Evolutionary conservation across 2,329 filamentous ascomycete genomes (phyloP).

Genomic region (Amylocarpus encephaloides): DNA sequence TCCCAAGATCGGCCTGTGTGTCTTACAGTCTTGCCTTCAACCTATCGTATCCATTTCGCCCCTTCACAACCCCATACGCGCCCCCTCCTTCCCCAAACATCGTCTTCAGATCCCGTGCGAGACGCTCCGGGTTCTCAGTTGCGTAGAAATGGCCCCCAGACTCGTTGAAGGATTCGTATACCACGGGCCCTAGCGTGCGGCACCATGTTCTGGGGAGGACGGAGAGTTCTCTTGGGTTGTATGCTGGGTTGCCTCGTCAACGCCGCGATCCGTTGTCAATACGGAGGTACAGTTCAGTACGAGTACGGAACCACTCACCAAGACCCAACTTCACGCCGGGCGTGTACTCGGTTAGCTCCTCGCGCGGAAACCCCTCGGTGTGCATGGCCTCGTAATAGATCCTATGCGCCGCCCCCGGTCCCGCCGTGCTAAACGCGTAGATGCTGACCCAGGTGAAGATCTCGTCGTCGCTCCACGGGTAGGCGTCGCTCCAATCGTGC

Average conservation of each 20-base stretch:
- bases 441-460: constrained; percentile 68
- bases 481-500: constrained; percentile 67
- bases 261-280: not conserved
- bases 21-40: not conserved
- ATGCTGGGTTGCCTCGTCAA: constrained; percentile 23
- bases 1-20: not conserved
- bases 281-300: not conserved
- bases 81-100: constrained; percentile 52
- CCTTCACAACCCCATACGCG: constrained; percentile 32
- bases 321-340: constrained; percentile 38
- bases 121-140: constrained; percentile 47
- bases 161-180: constrained; percentile 42
- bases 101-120: constrained; percentile 46
- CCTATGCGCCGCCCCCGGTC: constrained; percentile 57
- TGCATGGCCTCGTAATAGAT: constrained; percentile 68
- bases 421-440: constrained; percentile 65
- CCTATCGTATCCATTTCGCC: constrained; percentile 26
- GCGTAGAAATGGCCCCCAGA: constrained; percentile 53
- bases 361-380: constrained; percentile 23
- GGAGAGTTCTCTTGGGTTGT: constrained; percentile 53
- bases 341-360: constrained; percentile 23
- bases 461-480: constrained; percentile 71
- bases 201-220: constrained; percentile 50
- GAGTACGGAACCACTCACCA: constrained; percentile 30
- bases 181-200: constrained; percentile 52